phyloP scores from a whole-genome alignment of 345 rosid genomes.

The Hibiscus mutabilis region DNA sequence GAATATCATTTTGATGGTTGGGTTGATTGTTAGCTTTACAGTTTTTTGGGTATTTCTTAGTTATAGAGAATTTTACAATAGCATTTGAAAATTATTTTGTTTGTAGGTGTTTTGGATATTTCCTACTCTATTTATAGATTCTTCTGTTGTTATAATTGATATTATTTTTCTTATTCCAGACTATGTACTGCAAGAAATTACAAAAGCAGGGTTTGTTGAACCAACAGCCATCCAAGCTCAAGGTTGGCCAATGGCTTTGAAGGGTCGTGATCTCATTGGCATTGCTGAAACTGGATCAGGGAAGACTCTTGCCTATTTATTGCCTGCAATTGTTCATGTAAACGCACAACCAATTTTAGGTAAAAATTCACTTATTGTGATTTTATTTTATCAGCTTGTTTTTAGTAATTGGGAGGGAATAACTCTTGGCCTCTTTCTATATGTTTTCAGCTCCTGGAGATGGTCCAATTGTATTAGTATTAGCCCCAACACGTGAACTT shows the following conservation, averaged over 20 bases:
- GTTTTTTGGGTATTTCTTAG: not conserved
- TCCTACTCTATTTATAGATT: not conserved
- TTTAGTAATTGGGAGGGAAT: not conserved
- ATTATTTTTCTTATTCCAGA: slow-evolving; percentile 36
- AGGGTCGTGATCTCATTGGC: slow-evolving; percentile 94
- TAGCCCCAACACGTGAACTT: slow-evolving; percentile 99
- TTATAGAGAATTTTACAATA: not conserved
- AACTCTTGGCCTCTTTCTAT: slow-evolving; percentile 1
- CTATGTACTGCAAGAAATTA: slow-evolving; percentile 88
- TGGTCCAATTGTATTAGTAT: slow-evolving; percentile 94
- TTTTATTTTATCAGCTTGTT: not conserved
- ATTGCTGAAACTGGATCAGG: slow-evolving; percentile 99
- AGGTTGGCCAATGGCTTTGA: slow-evolving; percentile 99
- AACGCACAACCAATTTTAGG: slow-evolving; percentile 97
- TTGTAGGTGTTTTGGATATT: not conserved
- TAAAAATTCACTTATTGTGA: slow-evolving; percentile 15
- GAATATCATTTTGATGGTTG: not conserved
- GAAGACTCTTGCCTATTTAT: slow-evolving; percentile 85
- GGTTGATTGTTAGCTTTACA: not conserved
- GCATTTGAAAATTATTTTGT: not conserved
- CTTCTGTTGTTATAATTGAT: slow-evolving; percentile 3
- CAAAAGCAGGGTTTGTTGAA: slow-evolving; percentile 88
- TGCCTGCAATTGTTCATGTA: slow-evolving; percentile 97
- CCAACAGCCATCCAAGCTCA: slow-evolving; percentile 98
- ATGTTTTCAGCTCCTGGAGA: slow-evolving; percentile 76